These are phyloP conservation scores for Lachnellula cervina DNA, from an alignment of 2,329 filamentous ascomycete species.

Conservation along the genomic window DNA sequence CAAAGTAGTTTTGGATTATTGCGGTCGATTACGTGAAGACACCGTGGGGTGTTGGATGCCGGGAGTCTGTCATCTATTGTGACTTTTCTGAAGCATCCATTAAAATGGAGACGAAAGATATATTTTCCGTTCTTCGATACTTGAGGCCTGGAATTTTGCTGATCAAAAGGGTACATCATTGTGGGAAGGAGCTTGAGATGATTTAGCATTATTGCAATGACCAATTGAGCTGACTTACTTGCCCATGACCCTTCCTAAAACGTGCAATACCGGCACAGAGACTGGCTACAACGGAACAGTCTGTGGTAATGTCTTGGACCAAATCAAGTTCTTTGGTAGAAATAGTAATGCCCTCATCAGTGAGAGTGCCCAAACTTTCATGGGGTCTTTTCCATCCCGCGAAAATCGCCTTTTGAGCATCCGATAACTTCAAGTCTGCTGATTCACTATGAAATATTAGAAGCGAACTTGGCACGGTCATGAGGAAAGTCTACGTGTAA, in stretches of 20 bases:
- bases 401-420: conserved; percentile 70
- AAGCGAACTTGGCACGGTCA: conserved; percentile 5
- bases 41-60: conserved; percentile 65
- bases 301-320: conserved; percentile 91
- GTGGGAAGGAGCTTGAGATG: conserved; percentile 58
- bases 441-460: conserved; percentile 53
- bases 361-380: conserved; percentile 50
- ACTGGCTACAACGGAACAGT: conserved; percentile 96
- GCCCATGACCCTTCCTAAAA: conserved; percentile 61
- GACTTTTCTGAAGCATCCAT: conserved; percentile 84
- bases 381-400: conserved; percentile 74
- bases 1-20: conserved; percentile 78
- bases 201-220: background rate
- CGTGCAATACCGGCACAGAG: conserved; percentile 76
- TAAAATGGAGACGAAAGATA: conserved; percentile 88
- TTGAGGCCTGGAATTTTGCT: conserved; percentile 49
- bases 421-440: conserved; percentile 66
- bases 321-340: conserved; percentile 64
- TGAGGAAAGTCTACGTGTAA: conserved; percentile 56
- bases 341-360: conserved; percentile 48
- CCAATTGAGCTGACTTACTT: conserved; percentile 43
- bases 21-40: conserved; percentile 82
- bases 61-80: conserved; percentile 86
- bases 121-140: conserved; percentile 83
- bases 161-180: conserved; percentile 72